Base-by-base conservation (phyloP, 305 asterid genomes). In the Fraxinus sp. region DNA sequence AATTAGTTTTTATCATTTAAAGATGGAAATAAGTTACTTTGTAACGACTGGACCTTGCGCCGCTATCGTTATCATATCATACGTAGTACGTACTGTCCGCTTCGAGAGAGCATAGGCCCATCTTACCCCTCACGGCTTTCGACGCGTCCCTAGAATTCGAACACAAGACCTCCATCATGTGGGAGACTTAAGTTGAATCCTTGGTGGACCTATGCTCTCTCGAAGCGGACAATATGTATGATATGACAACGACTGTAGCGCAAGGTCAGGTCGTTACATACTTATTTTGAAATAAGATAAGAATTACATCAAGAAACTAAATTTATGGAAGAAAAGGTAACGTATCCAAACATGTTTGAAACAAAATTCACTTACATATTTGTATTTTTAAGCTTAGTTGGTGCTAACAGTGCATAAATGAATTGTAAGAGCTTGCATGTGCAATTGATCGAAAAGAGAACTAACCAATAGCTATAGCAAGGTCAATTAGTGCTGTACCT, bases 381-480 rank as follows among this genome's bases (percentile, higher is more conserved):
- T 46, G 57, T 46, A 46, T 13, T 46, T 46, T 46, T 13, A 46
- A 46, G 57, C 18, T 46, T 46, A 46, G n/a, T 46, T 13, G 57
- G 57, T 46, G 57, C 18, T 2, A 3, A 46, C 57, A 46, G 57
- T 3, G n/a, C 18, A 46, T 46, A 59, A 59, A 18, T 18, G 30
- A 59, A 59, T 59, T 59, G 28, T 59, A 59, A 59, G 13, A 59
- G 30, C 68, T 8, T 22, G 36, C 68, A 77, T 72, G 55, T 24
- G 70, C 32, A 84, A 7, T 10, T 49, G 30, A n/a, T 59, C 3
- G 62, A 74, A 49, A 16, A 59, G 13, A 73, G 68, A 14, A 39
- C 8, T 75, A 72, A 95, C 99, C 98, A 81, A 94, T 87, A 84
- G 99, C 99, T 83, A 96, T 96, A 16, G 93, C 89, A 39, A 96